These are phyloP conservation scores for Candida albicans DNA, from an alignment of 1,139 yeast genomes.

Conservation along the genomic window DNA sequence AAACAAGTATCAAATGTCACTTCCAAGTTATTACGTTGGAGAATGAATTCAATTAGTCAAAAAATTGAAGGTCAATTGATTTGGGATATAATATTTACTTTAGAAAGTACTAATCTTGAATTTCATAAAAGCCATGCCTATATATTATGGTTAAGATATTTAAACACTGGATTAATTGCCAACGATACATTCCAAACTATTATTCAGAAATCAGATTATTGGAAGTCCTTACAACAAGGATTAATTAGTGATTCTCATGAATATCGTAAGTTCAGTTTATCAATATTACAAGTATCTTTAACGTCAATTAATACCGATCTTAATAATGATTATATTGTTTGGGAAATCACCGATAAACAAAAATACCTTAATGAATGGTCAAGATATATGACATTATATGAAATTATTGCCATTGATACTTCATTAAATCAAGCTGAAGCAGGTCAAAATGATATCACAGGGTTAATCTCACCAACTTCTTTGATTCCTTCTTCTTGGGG, in stretches of 20 bases:
- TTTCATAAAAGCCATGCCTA: slow-evolving; percentile 45
- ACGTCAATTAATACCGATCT: slow-evolving; percentile 43
- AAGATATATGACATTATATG: slow-evolving; percentile 70
- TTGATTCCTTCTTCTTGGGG: slow-evolving; percentile 72
- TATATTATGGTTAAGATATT: slow-evolving; percentile 56
- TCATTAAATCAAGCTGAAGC: slow-evolving; percentile 86
- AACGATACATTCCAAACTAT: slow-evolving; percentile 31
- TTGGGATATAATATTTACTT: slow-evolving; percentile 47
- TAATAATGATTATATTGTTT: slow-evolving; percentile 42
- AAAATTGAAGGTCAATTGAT: slow-evolving; percentile 25
- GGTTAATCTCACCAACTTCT: slow-evolving; percentile 51
- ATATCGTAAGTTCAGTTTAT: slow-evolving; percentile 67
- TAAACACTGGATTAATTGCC: slow-evolving; percentile 24
- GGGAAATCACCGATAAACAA: slow-evolving; percentile 37
- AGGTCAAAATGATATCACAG: slow-evolving; percentile 63
- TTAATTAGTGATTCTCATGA: slow-evolving; percentile 62
- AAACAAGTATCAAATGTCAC: slow-evolving; percentile 32
- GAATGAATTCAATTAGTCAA: slow-evolving; percentile 32
- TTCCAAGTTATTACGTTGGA: slow-evolving; percentile 50
- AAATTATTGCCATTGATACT: slow-evolving; percentile 80
- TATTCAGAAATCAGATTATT: slow-evolving; percentile 47
- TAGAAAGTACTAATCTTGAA: slow-evolving; percentile 29
- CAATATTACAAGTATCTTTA: slow-evolving; percentile 64
- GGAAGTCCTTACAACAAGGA: slow-evolving; percentile 60
- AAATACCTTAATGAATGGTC: slow-evolving; percentile 61